Conservation (phyloP, 169 alveolate genomes). For the Plasmodium sp. region DNA sequence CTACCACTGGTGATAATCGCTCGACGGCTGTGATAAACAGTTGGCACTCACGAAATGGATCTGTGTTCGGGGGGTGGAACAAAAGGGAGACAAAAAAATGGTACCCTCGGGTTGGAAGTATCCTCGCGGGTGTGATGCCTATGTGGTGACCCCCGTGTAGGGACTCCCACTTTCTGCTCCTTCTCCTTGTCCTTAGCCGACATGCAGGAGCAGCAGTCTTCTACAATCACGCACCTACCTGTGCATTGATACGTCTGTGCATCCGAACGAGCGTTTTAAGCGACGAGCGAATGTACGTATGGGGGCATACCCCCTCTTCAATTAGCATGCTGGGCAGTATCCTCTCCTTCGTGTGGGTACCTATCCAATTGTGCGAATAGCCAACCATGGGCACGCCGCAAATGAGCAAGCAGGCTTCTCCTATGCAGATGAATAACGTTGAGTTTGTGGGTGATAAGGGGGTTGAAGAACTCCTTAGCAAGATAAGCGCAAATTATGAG, state of each 20-base stretch:
- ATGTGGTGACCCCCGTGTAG: not conserved
- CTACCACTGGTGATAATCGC: not conserved
- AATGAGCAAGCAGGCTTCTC: not conserved
- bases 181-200: not conserved
- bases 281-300: not conserved
- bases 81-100: not conserved
- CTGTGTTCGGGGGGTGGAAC: not conserved
- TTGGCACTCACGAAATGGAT: not conserved
- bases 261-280: not conserved
- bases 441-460: constrained; percentile 65
- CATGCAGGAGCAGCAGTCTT: not conserved
- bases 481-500: constrained; percentile 50
- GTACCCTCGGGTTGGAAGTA: not conserved
- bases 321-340: not conserved
- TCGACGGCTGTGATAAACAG: not conserved
- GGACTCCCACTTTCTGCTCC: not conserved
- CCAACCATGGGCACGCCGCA: not conserved
- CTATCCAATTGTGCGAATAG: not conserved
- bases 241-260: not conserved
- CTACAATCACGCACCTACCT: not conserved
- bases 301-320: not conserved
- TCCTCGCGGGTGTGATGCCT: not conserved
- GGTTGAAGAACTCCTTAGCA: constrained; percentile 67
- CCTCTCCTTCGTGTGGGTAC: not conserved
- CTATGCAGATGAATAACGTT: constrained; percentile 6